Base-by-base conservation (phyloP, 2,329 filamentous ascomycete genomes). In the Emergomyces africanus region DNA sequence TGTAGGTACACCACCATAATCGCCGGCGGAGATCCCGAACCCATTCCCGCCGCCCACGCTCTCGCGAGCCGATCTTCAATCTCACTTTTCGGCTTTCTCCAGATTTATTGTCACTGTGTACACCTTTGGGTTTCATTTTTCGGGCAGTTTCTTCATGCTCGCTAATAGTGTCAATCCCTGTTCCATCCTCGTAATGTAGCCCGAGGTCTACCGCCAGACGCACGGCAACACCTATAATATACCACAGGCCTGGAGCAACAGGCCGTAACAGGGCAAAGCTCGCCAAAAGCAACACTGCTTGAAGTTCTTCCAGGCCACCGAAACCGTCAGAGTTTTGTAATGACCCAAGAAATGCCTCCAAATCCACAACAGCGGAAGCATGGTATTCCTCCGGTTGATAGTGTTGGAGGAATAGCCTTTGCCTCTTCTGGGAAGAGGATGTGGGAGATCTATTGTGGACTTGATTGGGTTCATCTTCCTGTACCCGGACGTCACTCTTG, bases 1-100 rank as follows among this genome's bases (percentile, higher is more conserved):
- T 92, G 73, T 97, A 97, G 1, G 91, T 91, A 74, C 90, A 96
- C 92, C 94, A 97, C 90, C 91, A 97, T 15, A 97, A 78, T 37
- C 92, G 83, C 59, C 92, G 82, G 57, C 90, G 84, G 63, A 96
- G 81, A 71, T 97, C 94, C 57, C 92, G 84, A 44, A 90, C 81
- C 81, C 90, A 96, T 72, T 95, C 84, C 60, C 89, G 82, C 54
- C 88, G 82, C 23, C 87, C 78, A 71, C 86, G 72, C 77, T 88
- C 79, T 59, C 77, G 77, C 54, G 76, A 73, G 63, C 80, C 77
- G 18, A 81, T 72, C 60, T 70, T 74, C 59, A 64, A 64, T 58
- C 66, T 72, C 10, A 42, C 12, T 20, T 57, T 57, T 20, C 58
- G 30, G n/a, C 35, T 39, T n/a, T 57, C 57, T 30, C 42, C 48